phyloP scores from a whole-genome alignment of 192 early-diverging fungal species.

The Spizellomyces sp. region DNA sequence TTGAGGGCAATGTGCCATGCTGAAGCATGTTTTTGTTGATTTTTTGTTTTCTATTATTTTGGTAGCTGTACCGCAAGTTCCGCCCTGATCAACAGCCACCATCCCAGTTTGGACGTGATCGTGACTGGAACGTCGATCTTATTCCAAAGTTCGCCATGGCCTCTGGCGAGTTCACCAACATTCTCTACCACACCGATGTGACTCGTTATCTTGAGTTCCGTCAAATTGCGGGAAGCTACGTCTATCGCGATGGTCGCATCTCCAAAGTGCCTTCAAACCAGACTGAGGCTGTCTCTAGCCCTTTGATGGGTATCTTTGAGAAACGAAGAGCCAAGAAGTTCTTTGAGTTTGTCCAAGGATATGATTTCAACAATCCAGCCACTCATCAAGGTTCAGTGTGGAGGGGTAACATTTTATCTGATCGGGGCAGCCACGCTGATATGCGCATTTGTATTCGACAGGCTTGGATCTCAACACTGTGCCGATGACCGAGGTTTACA shows the following conservation, averaged over 20 bases:
- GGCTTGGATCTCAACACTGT: slow-evolving; percentile 77
- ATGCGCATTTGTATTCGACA: slow-evolving; percentile 14
- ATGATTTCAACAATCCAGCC: slow-evolving; percentile 76
- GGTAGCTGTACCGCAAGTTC: slow-evolving; percentile 60
- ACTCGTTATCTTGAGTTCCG: slow-evolving; percentile 98
- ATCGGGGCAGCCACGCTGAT: neutral
- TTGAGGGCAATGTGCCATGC: too few relatives aligned
- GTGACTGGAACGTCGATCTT: slow-evolving; percentile 97
- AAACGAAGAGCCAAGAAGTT: slow-evolving; percentile 92
- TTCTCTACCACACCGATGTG: slow-evolving; percentile 97
- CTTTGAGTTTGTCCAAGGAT: slow-evolving; percentile 94
- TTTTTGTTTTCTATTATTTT: neutral
- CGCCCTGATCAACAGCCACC: slow-evolving; percentile 52
- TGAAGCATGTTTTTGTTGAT: too few relatives aligned
- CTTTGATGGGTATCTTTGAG: slow-evolving; percentile 93
- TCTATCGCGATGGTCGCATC: slow-evolving; percentile 87
- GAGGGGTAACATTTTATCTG: neutral
- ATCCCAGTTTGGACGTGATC: slow-evolving; percentile 53
- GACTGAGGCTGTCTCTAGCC: slow-evolving; percentile 78
- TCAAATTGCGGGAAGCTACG: slow-evolving; percentile 91
- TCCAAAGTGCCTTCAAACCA: slow-evolving; percentile 94
- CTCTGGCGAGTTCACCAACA: slow-evolving; percentile 94
- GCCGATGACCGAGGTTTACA: slow-evolving; percentile 85
- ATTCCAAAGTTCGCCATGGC: slow-evolving; percentile 99
- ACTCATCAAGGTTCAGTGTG: slow-evolving; percentile 69